These are phyloP conservation scores for Craspedostauros australis DNA, from an alignment of 108 stramenopile species.

Conservation along the genomic window DNA sequence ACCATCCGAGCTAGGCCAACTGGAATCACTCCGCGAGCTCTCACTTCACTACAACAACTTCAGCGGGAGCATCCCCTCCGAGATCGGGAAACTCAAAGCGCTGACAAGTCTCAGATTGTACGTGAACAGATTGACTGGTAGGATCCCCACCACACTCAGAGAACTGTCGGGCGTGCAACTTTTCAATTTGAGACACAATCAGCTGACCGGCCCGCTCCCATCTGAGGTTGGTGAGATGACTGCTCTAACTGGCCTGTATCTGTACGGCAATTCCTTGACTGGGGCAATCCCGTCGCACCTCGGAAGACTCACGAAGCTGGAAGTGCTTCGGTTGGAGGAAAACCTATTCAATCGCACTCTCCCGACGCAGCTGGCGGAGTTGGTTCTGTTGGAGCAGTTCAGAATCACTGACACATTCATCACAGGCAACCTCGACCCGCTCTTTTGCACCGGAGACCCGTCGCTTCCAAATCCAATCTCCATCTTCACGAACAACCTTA, in stretches of 20 bases:
- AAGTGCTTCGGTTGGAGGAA: no score
- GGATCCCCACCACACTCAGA: slow-evolving; percentile 2
- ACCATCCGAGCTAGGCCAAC: neutral
- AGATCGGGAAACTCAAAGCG: slow-evolving; percentile 2
- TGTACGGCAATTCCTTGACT: neutral
- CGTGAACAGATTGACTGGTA: slow-evolving; percentile 3
- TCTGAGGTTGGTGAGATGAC: neutral
- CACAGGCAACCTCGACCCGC: no score
- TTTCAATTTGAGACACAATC: slow-evolving; percentile 1
- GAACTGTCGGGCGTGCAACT: neutral
- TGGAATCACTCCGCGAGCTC: slow-evolving; percentile 2
- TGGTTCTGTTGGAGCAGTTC: no score
- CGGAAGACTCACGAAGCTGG: no score
- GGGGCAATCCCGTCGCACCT: neutral
- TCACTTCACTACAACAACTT: slow-evolving; percentile 10
- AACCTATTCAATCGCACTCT: no score
- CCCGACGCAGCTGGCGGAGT: no score
- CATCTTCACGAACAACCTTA: no score
- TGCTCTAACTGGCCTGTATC: neutral
- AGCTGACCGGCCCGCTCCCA: slow-evolving; percentile 8
- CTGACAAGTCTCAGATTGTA: neutral
- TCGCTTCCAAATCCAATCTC: no score
- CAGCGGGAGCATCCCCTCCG: slow-evolving; percentile 4
- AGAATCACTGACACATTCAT: no score
- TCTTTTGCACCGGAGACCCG: no score